Base-by-base conservation (phyloP, 1,284 basidiomycete species). In the Ganoderma lucidum region DNA sequence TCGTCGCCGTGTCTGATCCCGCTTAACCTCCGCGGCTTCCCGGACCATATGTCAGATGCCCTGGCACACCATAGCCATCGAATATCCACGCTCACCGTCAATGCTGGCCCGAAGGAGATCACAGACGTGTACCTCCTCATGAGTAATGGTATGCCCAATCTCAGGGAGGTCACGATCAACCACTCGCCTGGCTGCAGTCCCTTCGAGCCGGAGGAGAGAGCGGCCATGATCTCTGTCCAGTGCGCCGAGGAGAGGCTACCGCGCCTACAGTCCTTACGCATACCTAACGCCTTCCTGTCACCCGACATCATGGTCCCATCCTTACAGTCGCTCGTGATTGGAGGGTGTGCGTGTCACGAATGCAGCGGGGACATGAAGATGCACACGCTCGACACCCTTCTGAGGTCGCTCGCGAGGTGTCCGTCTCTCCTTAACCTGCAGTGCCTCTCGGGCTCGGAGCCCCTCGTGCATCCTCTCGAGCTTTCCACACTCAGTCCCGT, bases 121-220 rank as follows among this genome's bases (percentile, higher is more conserved):
- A 41, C 61, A 6, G 56, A 44, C 32, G 30, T 69, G 19, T 69
- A 65, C n/a, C 48, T 35, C 15, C 41, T 69, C 61, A 32, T 69
- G 9, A 44, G 61, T 37, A n/a, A 23, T 28, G 68, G 64, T 12
- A 48, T 69, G 60, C 64, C 53, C 23, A 61, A 55, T 12, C 28
- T 69, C n/a, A 45, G 12, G n/a, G 37, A 41, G 28, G 51, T 69
- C 32, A 32, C 23, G 5, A 28, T 69, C 35, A 15, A 30, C 14
- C 67, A 68, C 37, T 17, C n/a, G 8, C 32, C 39, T 0, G n/a
- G n/a, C 0, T 56, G 41, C 17, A n/a, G 30, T 28, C 28, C 28
- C 2, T 35, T 59, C 19, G 15, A 23, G 14, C 32, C 37, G 1
- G 55, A 67, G 15, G 37, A 37, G 1, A 23, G 55, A 55, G 28